phyloP scores from a whole-genome alignment of 2,329 filamentous ascomycete genomes.

The Fusarium siculi region DNA sequence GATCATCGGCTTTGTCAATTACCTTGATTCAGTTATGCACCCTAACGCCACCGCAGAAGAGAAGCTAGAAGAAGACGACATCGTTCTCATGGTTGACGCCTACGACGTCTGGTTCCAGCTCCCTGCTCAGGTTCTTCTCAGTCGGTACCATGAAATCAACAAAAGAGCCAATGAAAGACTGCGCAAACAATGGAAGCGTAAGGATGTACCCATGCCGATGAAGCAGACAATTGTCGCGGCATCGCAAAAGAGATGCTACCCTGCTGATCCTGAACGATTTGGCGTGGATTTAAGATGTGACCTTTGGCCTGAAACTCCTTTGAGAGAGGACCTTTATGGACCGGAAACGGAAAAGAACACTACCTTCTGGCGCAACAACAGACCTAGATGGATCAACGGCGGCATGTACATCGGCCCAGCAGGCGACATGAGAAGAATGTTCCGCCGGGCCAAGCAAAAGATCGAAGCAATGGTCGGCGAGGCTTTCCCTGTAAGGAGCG shows the following conservation, averaged over 20 bases:
- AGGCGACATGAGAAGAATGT: constrained; percentile 10
- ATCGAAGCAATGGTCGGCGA: not conserved
- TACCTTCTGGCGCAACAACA: not conserved
- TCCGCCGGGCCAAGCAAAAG: not conserved
- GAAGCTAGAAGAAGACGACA: not conserved
- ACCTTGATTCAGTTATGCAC: constrained; percentile 8
- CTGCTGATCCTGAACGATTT: not conserved
- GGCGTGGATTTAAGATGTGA: not conserved
- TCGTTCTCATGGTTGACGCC: constrained; percentile 9
- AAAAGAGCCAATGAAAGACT: constrained; percentile 4
- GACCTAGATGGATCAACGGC: constrained; percentile 1
- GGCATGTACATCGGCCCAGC: constrained; percentile 10
- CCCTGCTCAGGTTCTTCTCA: constrained; percentile 1
- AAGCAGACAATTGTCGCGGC: constrained; percentile 2
- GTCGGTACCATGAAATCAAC: constrained; percentile 18
- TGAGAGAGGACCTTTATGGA: not conserved
- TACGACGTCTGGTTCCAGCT: constrained; percentile 16
- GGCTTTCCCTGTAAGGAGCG: not conserved
- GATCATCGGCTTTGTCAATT: not conserved
- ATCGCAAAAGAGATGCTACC: not conserved
- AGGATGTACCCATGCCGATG: not conserved
- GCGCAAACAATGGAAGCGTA: not conserved
- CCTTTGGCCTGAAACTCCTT: not conserved
- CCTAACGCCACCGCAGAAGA: not conserved
- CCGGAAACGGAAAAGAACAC: not conserved